phyloP scores from a whole-genome alignment of 768 basidiomycete species.

The Dioszegia crocea region DNA sequence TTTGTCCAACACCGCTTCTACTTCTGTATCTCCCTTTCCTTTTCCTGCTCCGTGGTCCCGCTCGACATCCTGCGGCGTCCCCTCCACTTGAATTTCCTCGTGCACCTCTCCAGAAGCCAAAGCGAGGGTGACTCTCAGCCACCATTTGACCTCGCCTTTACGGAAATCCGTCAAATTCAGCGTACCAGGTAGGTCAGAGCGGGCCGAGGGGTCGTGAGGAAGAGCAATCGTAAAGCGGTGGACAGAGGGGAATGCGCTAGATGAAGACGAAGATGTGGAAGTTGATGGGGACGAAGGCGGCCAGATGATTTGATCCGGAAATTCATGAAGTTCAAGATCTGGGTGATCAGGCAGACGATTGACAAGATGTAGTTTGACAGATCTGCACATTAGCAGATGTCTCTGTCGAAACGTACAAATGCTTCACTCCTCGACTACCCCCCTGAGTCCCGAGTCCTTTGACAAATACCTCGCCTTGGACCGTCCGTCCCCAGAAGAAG shows the following conservation, averaged over 20 bases:
- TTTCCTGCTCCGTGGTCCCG: neutral
- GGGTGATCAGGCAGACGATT: slow-evolving; percentile 30
- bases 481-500: slow-evolving; percentile 40
- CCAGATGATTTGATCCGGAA: slow-evolving; percentile 19
- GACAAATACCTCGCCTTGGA: slow-evolving; percentile 46
- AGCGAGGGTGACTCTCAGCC: slow-evolving; percentile 22
- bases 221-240: slow-evolving; percentile 39
- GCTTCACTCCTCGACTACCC: slow-evolving; percentile 17
- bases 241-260: slow-evolving; percentile 19
- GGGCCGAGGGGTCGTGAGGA: slow-evolving; percentile 1
- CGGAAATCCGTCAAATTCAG: slow-evolving; percentile 32
- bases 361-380: slow-evolving; percentile 26
- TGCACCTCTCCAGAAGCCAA: slow-evolving; percentile 10
- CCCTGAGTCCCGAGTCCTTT: slow-evolving; percentile 39
- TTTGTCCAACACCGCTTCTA: slow-evolving; percentile 26
- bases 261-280: slow-evolving; percentile 13
- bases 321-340: slow-evolving; percentile 19
- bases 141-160: slow-evolving; percentile 37
- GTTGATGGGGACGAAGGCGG: slow-evolving; percentile 13
- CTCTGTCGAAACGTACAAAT: slow-evolving; percentile 14
- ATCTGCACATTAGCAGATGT: slow-evolving; percentile 14
- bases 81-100: slow-evolving; percentile 27
- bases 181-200: slow-evolving; percentile 33
- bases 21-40: slow-evolving; percentile 2
- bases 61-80: slow-evolving; percentile 31